Conservation (phyloP, 495 filamentous ascomycete genomes). For the Aspergillus conjunctus region DNA sequence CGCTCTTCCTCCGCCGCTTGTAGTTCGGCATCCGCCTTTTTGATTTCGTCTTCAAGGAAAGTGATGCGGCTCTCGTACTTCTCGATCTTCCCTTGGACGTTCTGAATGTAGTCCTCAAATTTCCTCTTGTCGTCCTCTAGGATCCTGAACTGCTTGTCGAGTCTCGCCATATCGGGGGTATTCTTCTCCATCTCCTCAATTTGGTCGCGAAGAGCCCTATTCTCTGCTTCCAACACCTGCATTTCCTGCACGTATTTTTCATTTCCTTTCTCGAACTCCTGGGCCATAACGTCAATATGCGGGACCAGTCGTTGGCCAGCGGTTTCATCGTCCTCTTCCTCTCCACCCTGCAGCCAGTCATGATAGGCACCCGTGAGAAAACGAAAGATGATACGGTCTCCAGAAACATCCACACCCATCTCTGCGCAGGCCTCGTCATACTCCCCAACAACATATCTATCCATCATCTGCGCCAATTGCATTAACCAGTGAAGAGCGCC, state of each 20-base stretch:
- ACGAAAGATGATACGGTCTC: conserved; percentile 89
- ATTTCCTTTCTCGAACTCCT: conserved; percentile 82
- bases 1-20: conserved; percentile 79
- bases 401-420: conserved; percentile 79
- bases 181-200: conserved; percentile 86
- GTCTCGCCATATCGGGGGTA: conserved; percentile 74
- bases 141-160: conserved; percentile 82
- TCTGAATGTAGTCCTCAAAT: conserved; percentile 87
- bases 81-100: conserved; percentile 75
- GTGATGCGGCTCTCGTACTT: conserved; percentile 78
- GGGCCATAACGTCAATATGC: conserved; percentile 86
- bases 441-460: conserved; percentile 68
- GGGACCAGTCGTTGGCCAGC: conserved; percentile 72
- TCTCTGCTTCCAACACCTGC: conserved; percentile 79
- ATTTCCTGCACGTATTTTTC: conserved; percentile 79
- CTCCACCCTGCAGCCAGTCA: conserved; percentile 80
- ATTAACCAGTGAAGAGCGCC: conserved; percentile 98
- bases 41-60: conserved; percentile 76
- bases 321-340: conserved; percentile 82
- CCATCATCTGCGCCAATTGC: conserved; percentile 91
- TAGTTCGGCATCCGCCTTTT: conserved; percentile 75
- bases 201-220: conserved; percentile 73
- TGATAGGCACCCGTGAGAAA: conserved; percentile 87
- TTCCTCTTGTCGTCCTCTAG: conserved; percentile 89
- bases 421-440: conserved; percentile 91